Evolutionary conservation across 352 stramenopile genomes (phyloP), one percentile per base, ranked within the genome.

Genomic region (Achlya hypogyna): DNA sequence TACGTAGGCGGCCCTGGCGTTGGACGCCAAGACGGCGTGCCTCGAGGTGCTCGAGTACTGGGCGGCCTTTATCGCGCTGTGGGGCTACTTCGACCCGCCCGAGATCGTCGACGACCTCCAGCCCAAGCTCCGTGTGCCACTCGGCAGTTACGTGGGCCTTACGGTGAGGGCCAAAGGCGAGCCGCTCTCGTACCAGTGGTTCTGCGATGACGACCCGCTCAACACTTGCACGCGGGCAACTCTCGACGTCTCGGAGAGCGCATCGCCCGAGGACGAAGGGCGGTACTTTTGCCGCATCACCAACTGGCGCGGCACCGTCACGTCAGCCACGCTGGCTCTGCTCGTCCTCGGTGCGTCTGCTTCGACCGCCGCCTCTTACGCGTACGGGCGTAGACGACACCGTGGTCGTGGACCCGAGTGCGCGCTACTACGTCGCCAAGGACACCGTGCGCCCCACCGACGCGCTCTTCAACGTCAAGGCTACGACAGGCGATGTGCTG

Each of bases 131-230:
- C 66, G 58, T 16, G 77, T 71, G 2, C 52, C 78, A 1, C 71
- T 89, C 2, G 77, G 88, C 23, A 84, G 80, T 29, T 79, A 78
- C 52, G 69, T 86, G 0, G 65, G 83, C 53, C 54, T 88, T 0
- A 70, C 59, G 20, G 66, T 90, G 25, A 59, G 75, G 45, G 81
- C 75, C 9, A 84, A 84, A 52, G 83, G 83, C 14, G 81, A 92
- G n/a, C 83, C 81, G 14, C 69, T 92, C 0, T 65, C 27, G 2
- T 92, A 88, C 34, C 81, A 89, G 60, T 92, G 83, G 83, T 87
- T 79, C 40, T 52, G 40, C 14, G 60, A 86, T 54, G 66, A 59
- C 12, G 51, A 53, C 16, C 40, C 62, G 0, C 69, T 90, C 20
- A 64, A 75, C 0, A 71, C 70, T 0, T 81, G 78, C 12, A 87